phyloP scores from a whole-genome alignment of 352 stramenopile species.

The Globisporangium carolinianum region DNA sequence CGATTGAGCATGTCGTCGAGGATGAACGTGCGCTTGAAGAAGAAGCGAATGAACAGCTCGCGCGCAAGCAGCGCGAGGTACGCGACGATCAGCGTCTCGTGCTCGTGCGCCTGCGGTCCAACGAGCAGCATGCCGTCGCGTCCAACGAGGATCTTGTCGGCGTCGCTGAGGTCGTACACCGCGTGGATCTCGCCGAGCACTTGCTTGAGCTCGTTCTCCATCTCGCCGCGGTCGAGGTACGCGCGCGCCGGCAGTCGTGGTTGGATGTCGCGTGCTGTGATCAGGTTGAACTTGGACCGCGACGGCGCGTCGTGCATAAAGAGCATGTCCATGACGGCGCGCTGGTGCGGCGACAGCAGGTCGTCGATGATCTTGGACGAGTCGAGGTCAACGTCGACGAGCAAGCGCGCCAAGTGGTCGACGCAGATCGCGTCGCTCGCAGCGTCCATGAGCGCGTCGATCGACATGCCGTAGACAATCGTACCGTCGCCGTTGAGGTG shows the following conservation, averaged over 20 bases:
- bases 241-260: conserved; percentile 92
- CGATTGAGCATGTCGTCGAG: conserved; percentile 93
- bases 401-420: conserved; percentile 93
- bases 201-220: conserved; percentile 97
- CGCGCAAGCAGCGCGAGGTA: conserved; percentile 91
- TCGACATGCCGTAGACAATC: conserved; percentile 85
- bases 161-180: conserved; percentile 93
- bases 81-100: conserved; percentile 91
- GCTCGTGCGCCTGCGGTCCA: conserved; percentile 88
- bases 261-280: conserved; percentile 95
- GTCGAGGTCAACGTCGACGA: conserved; percentile 95
- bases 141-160: conserved; percentile 95
- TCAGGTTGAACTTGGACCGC: conserved; percentile 96
- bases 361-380: conserved; percentile 95
- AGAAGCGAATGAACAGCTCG: conserved; percentile 91
- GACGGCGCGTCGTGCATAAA: conserved; percentile 93
- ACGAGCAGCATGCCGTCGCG: conserved; percentile 90
- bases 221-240: conserved; percentile 95
- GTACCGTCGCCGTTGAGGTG: conserved; percentile 73
- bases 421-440: conserved; percentile 96
- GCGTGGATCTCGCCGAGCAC: conserved; percentile 92
- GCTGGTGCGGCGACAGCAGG: conserved; percentile 92
- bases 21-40: conserved; percentile 95
- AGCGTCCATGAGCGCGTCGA: conserved; percentile 96
- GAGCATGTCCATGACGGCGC: conserved; percentile 91